These are phyloP conservation scores for Aspergillus flavus DNA, from an alignment of 2,329 filamentous ascomycete species.

Conservation along the genomic window DNA sequence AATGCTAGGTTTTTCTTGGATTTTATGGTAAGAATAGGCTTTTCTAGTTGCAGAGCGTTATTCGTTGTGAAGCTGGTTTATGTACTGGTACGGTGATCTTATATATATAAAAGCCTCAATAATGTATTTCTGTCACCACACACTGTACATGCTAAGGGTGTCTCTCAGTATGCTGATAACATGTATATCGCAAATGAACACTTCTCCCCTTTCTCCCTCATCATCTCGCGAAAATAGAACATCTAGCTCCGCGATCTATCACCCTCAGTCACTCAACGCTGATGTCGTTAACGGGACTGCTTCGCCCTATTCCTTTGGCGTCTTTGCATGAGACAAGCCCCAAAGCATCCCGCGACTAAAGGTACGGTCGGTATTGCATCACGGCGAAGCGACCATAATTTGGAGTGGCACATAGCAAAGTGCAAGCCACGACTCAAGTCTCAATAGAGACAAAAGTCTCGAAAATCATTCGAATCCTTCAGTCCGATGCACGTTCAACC, in stretches of 20 bases:
- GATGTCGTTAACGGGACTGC: background rate
- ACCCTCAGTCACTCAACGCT: background rate
- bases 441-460: background rate
- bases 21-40: background rate
- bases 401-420: background rate
- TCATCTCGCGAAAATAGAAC: background rate
- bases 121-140: background rate
- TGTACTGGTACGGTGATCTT: background rate
- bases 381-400: background rate
- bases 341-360: background rate
- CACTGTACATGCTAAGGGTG: background rate
- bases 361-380: background rate
- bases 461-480: slow-evolving; percentile 24
- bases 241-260: background rate
- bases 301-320: background rate
- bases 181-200: background rate
- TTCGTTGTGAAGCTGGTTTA: background rate
- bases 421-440: background rate
- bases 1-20: background rate
- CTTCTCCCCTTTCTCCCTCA: too few relatives aligned
- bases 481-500: slow-evolving; percentile 2
- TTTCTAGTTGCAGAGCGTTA: background rate
- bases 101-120: background rate
- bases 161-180: background rate
- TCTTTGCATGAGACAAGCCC: background rate